Percentiles rank a stretch among this genome's conserved stretches.
These are phyloP conservation scores for Funneliformis mosseae DNA, from an alignment of 192 early-diverging fungal species.

Conservation along the genomic window DNA sequence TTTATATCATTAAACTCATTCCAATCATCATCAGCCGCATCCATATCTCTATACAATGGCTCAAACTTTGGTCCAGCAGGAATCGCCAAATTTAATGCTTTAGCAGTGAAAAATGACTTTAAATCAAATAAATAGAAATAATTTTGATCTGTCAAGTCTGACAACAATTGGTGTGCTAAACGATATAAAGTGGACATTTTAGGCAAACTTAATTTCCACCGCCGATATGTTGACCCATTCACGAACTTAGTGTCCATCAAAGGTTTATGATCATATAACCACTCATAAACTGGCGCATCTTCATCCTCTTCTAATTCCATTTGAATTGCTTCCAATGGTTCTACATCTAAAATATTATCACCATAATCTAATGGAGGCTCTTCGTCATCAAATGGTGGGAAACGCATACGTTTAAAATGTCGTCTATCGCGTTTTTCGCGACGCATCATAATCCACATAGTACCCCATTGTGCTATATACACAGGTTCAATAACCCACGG, in stretches of 20 bases:
- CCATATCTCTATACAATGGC: slow-evolving; percentile 94
- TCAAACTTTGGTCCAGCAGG: slow-evolving; percentile 99
- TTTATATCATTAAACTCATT: slow-evolving; percentile 99
- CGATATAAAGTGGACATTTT: slow-evolving; percentile 95
- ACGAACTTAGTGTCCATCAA: slow-evolving; percentile 73
- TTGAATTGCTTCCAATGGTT: slow-evolving; percentile 97
- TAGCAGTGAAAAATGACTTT: slow-evolving; percentile 95
- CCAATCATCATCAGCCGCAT: slow-evolving; percentile 98
- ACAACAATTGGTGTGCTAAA: slow-evolving; percentile 88
- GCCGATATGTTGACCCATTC: slow-evolving; percentile 86
- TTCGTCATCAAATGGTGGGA: slow-evolving; percentile 98
- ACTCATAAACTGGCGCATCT: slow-evolving; percentile 87
- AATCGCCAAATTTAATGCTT: slow-evolving; percentile 97
- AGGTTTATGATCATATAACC: slow-evolving; percentile 98
- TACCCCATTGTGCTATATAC: slow-evolving; percentile 98
- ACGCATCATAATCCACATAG: slow-evolving; percentile 99
- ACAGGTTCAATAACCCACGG: slow-evolving; percentile 95
- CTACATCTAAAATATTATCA: slow-evolving; percentile 97
- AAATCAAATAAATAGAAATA: slow-evolving; percentile 98
- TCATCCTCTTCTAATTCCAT: slow-evolving; percentile 98
- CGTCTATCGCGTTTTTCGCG: slow-evolving; percentile 96
- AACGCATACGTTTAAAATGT: slow-evolving; percentile 99
- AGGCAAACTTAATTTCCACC: slow-evolving; percentile 90
- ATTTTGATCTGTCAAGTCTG: slow-evolving; percentile 93
- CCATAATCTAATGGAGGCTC: slow-evolving; percentile 99